A percentile compares a stretch with the other conserved stretches of the same genome.
Conservation (phyloP, 257 asterid species). For the Nyctanthes arbortristis region DNA sequence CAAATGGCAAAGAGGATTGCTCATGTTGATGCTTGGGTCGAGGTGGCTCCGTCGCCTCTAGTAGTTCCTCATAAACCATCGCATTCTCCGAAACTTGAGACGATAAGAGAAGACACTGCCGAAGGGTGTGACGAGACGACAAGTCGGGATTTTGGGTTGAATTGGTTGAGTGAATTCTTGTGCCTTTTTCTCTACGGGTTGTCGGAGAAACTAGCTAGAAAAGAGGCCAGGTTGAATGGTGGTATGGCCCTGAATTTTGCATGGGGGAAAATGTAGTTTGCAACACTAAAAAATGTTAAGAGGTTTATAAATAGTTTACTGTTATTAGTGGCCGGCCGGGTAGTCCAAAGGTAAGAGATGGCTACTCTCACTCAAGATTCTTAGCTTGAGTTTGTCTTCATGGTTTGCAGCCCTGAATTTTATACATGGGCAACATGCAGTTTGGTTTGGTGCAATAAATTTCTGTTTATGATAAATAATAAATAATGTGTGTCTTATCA, state of each 20-base stretch:
- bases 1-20: constrained; percentile 15
- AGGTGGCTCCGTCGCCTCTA: constrained; percentile 37
- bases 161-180: constrained; percentile 8
- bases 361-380: not conserved
- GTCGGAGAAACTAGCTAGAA: constrained; percentile 8
- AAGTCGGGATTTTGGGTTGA: not conserved
- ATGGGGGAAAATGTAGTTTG: constrained; percentile 2
- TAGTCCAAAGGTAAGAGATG: not conserved
- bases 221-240: not conserved
- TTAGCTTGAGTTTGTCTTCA: not conserved
- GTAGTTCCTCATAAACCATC: constrained; percentile 31
- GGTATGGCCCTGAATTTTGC: not conserved
- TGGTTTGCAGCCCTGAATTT: not conserved
- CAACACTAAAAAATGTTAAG: not conserved
- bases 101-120: constrained; percentile 39
- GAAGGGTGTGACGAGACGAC: constrained; percentile 20
- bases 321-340: not conserved
- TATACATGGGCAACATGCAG: not conserved
- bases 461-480: not conserved
- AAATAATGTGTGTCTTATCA: not conserved
- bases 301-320: not conserved
- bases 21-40: constrained; percentile 28
- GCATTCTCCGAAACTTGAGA: constrained; percentile 44
- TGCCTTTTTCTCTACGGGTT: not conserved
- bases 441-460: not conserved